Evolutionary conservation across 2,329 filamentous ascomycete species (phyloP).

Genomic region (Lachnellula arida): DNA sequence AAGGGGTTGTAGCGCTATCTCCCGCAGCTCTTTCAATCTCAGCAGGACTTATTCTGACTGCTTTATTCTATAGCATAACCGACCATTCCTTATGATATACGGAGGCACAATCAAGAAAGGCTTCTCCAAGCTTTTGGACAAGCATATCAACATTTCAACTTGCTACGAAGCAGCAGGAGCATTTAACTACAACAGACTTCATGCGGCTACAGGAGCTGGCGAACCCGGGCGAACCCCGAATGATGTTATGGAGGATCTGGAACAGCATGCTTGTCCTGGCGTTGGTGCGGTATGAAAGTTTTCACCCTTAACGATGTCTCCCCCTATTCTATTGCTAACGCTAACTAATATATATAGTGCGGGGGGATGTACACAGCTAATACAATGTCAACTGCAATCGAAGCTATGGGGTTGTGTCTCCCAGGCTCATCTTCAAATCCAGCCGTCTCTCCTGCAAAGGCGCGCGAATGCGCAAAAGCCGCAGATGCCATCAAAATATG

Average conservation of each 20-base stretch:
- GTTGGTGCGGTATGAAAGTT: constrained; percentile 47
- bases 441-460: constrained; percentile 62
- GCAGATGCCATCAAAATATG: constrained; percentile 64
- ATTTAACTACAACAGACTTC: constrained; percentile 70
- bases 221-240: constrained; percentile 62
- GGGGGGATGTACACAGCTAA: constrained; percentile 78
- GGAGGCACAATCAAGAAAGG: constrained; percentile 87
- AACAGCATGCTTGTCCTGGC: constrained; percentile 63
- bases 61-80: constrained; percentile 64
- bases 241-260: constrained; percentile 77
- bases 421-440: constrained; percentile 67
- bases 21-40: neutral
- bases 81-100: constrained; percentile 93
- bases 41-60: constrained; percentile 38
- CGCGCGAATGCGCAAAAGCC: constrained; percentile 65
- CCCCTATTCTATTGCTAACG: neutral
- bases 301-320: neutral
- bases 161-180: constrained; percentile 87
- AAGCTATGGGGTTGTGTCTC: constrained; percentile 65
- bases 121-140: constrained; percentile 70
- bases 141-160: constrained; percentile 80
- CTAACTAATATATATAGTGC: constrained; percentile 36
- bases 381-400: constrained; percentile 69
- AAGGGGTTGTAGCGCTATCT: no score
- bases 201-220: constrained; percentile 59